Evolutionary conservation across 139 green algal species (phyloP), one percentile per base, ranked within the genome.

Genomic region (Asterochloris sp.): DNA sequence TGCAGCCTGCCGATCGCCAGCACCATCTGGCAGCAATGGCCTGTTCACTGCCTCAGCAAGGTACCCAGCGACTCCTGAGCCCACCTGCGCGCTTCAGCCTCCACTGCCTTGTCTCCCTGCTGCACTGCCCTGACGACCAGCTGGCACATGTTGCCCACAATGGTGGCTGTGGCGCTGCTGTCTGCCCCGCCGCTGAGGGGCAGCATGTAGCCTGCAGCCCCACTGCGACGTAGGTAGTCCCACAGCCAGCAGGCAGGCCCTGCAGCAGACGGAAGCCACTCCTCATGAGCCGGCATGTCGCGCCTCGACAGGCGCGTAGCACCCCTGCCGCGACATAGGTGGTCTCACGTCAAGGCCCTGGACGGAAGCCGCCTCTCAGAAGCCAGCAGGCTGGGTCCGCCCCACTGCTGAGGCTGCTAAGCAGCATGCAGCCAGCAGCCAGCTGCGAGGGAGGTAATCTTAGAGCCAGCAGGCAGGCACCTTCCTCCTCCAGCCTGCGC

Each of bases 341-440:
- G 99, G 89, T 99, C 97, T 97, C 97, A 99, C 78, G 99, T 90
- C 97, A 96, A 99, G 97, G 97, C 11, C 97, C 84, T 86, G 69
- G 21, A 69, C 16, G 6, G 38, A 54, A 54, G 38, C 38, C 2
- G 6, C 38, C 6, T 6, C 38, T 54, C 38, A 54, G 2, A 6
- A 54, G 38, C 38, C 38, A 71, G 66, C 17, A 24, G 71, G 28
- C 15, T 71, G 16, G 54, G 17, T 23, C 21, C 29, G 21, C 13
- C 10, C 24, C 54, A 68, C 15, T 79, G 14, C 13, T 14, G 12
- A 68, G 29, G 74, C 38, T 29, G 38, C 8, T 47, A 13, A 67
- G 54, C 38, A 78, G 19, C 47, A 38, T 91, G 85, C 85, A 93
- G 85, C 97, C 94, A 12, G 94, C 75, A 99, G 85, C 85, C 98